Base-by-base conservation (phyloP, 805 yeast genomes). In the Kodamaea sagamina region DNA sequence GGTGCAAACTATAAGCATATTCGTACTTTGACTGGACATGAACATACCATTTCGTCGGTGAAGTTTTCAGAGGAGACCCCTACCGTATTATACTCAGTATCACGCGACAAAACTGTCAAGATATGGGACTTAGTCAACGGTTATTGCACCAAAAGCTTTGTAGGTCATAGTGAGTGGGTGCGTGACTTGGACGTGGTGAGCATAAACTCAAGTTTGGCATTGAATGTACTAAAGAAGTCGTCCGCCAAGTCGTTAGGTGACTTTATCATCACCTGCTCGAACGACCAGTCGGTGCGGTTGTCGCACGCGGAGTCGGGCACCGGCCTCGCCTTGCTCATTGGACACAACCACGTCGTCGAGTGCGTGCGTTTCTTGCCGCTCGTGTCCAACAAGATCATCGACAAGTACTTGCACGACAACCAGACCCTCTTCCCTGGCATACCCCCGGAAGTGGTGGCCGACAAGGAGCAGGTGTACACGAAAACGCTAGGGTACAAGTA, bases 121-220 rank as follows among this genome's bases (percentile, higher is more conserved):
- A 54, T 79, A 2, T 85, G 90, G 90, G 86, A 86, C 60, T 55
- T 84, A 5, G 62, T 68, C 2, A 72, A 79, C 3, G 96, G 96
- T 0, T 81, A 78, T 72, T 78, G 89, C 47, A 51, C 79, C 12
- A 74, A 75, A 47, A 78, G 86, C 0, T 78, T 89, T 44, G 72
- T 77, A 11, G 92, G 90, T 1, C 97, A 90, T 62, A 76, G 86
- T 7, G 96, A 89, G 50, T 90, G 97, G 97, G 89, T 89, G 3
- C 69, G 96, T 44, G 70, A 78, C 8, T 50, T 89, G 2, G 88
- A 82, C 48, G 67, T 58, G 8, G 60, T 56, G 0, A 47, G 51
- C 38, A 29, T 29, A 29, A 29, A 29, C 34, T 29, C 34, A n/a
- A 29, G 15, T 35, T 54, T 17, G 51, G 58, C 38, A 36, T 52